Evolutionary conservation across 805 yeast species (phyloP).

Genomic region (Brettanomyces bruxellensis): DNA sequence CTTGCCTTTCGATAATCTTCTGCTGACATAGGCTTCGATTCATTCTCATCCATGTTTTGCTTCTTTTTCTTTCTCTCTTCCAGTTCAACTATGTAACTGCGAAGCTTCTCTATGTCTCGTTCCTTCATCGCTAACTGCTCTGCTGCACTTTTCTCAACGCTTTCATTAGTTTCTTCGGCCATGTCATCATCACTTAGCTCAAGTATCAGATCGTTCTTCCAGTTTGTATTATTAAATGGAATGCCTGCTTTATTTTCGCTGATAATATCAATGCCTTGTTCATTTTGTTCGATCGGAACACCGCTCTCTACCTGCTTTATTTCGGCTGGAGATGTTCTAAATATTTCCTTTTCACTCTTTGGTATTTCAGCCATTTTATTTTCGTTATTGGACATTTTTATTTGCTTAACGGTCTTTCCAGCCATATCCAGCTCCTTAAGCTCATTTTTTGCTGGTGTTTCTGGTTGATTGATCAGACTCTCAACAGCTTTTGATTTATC

Average conservation of each 20-base stretch:
- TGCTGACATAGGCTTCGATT: not conserved
- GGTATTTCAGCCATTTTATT: no score
- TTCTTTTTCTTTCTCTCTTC: not conserved
- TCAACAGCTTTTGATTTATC: no score
- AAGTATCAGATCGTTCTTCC: conserved; percentile 11
- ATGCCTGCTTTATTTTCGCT: not conserved
- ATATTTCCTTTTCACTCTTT: no score
- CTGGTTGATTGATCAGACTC: no score
- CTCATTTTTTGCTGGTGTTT: no score
- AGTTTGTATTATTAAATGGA: conserved; percentile 1
- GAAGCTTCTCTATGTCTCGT: not conserved
- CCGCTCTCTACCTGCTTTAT: no score
- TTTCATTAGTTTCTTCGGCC: not conserved
- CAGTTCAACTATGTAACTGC: not conserved
- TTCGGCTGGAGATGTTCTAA: no score
- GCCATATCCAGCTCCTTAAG: no score
- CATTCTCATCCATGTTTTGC: not conserved
- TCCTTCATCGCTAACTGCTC: not conserved
- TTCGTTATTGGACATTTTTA: no score
- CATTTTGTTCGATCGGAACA: no score
- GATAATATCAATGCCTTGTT: no score
- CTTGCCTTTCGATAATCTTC: not conserved
- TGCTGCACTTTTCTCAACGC: conserved; percentile 1
- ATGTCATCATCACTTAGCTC: conserved; percentile 37
- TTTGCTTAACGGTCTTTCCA: no score